Conservation (phyloP, 129 eudicot species). For the Artemisia tridentata region DNA sequence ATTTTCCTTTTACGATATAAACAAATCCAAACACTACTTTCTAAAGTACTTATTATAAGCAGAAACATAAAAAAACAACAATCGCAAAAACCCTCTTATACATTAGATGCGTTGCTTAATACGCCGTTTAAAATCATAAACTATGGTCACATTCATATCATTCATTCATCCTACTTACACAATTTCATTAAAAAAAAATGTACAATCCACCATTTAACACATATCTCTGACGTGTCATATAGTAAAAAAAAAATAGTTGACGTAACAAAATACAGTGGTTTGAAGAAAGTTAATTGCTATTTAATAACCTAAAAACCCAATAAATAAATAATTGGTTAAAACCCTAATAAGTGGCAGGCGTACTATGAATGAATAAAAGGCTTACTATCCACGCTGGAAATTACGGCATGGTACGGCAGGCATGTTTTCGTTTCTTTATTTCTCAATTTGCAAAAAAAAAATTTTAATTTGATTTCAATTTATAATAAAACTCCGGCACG, state of each 20-base stretch:
- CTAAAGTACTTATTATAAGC: too few species aligned
- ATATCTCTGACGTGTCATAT: too few species aligned
- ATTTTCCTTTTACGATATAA: too few species aligned
- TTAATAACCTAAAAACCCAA: slow-evolving; percentile 6
- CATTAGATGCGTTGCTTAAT: too few species aligned
- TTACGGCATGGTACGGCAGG: slow-evolving; percentile 80
- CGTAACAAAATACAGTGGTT: too few species aligned
- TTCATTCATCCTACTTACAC: not conserved
- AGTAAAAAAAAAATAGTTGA: too few species aligned
- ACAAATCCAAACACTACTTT: too few species aligned
- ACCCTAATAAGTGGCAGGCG: slow-evolving; percentile 4
- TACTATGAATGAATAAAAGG: not conserved
- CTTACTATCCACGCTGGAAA: slow-evolving; percentile 81
- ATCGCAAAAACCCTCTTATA: not conserved
- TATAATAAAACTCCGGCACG: too few species aligned
- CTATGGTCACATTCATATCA: not conserved
- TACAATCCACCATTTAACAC: too few species aligned
- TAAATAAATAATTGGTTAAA: not conserved
- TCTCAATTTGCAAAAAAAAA: too few species aligned
- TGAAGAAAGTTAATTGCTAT: too few species aligned
- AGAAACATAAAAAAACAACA: not conserved
- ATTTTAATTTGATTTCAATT: too few species aligned
- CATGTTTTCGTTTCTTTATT: slow-evolving; percentile 21
- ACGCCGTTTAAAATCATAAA: not conserved
- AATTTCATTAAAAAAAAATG: not conserved